A percentile compares a stretch with the other conserved stretches of the same genome.
phyloP scores from a whole-genome alignment of 2,329 filamentous ascomycete genomes.

The Aspergillus fructus region DNA sequence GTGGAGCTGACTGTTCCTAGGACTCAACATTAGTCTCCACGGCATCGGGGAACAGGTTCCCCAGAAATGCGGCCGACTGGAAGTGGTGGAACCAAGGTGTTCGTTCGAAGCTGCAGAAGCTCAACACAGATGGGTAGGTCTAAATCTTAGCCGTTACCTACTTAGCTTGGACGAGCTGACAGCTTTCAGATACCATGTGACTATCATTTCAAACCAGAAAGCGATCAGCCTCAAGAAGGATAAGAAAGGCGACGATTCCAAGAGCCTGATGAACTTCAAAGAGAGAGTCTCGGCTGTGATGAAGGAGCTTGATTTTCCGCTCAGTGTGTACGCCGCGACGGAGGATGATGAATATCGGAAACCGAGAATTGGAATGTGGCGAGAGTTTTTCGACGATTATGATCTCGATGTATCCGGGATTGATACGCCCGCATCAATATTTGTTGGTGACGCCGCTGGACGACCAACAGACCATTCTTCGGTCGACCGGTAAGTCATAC shows the following conservation, averaged over 20 bases:
- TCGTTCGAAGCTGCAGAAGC: constrained; percentile 62
- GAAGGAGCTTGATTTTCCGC: constrained; percentile 65
- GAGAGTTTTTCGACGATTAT: constrained; percentile 62
- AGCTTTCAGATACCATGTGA: constrained; percentile 63
- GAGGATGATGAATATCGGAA: constrained; percentile 80
- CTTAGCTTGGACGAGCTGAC: neutral
- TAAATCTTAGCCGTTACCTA: neutral
- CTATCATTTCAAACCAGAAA: constrained; percentile 86
- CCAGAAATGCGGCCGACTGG: constrained; percentile 74
- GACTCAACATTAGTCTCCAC: constrained; percentile 86
- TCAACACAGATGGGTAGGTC: constrained; percentile 68
- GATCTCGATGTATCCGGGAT: constrained; percentile 57
- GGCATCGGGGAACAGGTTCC: constrained; percentile 76
- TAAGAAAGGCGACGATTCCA: constrained; percentile 65
- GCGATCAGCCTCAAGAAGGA: constrained; percentile 74
- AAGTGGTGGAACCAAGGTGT: constrained; percentile 85
- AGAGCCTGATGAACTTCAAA: constrained; percentile 77
- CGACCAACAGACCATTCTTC: constrained; percentile 58
- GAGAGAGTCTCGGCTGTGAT: constrained; percentile 71
- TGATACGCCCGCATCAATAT: constrained; percentile 72
- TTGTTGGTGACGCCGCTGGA: constrained; percentile 81
- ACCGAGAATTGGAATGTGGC: constrained; percentile 87
- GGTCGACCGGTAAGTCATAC: constrained; percentile 54
- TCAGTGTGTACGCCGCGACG: constrained; percentile 83
- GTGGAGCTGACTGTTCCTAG: constrained; percentile 39